Base-by-base conservation (phyloP, 495 filamentous ascomycete genomes). In the Hyaloscypha variabilis region DNA sequence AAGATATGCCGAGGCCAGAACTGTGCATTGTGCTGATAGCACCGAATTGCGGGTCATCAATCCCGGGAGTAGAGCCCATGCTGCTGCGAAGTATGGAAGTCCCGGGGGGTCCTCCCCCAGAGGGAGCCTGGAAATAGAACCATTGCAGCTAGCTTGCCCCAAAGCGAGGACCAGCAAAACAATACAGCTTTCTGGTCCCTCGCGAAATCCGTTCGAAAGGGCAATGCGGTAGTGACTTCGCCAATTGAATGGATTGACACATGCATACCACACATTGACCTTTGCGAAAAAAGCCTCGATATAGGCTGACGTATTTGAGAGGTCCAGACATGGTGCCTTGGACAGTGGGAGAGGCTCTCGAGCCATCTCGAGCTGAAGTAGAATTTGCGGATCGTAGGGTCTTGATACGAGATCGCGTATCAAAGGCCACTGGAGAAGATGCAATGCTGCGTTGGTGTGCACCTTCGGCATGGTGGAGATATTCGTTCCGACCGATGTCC, bases 391-490 rank as follows among this genome's bases (percentile, higher is more conserved):
- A 72, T 91, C 89, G 73, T 92, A 93, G 8, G 88, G 88, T 46
- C 87, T 81, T 26, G 87, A 88, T 25, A 94, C 87, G 51, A 94
- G 77, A 71, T 91, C 89, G 36, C 88, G 85, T 65, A 94, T 92
- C 63, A 91, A 76, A 19, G 91, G 91, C 89, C 89, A 92, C 71
- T 93, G 89, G 3, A 94, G 80, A 26, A 93, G 82, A 76, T 93
- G 86, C 36, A 94, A 74, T 1, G 91, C 89, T 28, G 90, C 89
- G 58, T 91, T 93, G 0, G 90, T 92, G 75, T 94, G 91, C 26
- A 88, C 79, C 72, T 91, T 92, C 42, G 91, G 91, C 89, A 94
- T 93, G 34, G 89, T 92, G 3, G 89, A 92, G 63, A 93, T 91
- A 74, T 89, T 93, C 59, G 86, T 87, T 29, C 81, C 81, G 42